Base-by-base conservation (phyloP, 805 yeast genomes). In the Sugiyamaella chiloensis region DNA sequence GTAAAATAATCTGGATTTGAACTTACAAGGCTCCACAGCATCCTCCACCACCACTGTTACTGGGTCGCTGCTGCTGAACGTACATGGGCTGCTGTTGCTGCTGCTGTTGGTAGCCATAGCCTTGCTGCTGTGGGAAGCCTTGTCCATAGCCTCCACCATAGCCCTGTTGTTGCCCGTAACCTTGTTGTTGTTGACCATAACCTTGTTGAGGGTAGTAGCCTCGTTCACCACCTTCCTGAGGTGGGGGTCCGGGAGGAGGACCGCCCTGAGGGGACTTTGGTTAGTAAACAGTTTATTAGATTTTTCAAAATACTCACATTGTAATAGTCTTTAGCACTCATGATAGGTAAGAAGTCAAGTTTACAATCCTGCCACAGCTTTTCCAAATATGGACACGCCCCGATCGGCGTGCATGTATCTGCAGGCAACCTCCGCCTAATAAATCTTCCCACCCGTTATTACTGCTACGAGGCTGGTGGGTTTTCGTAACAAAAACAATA, bases 61-160 rank as follows among this genome's bases (percentile, higher is more conserved):
- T 44, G 20, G 44, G 62, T 36, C 54, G 63, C 48, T 58, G 62
- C 50, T 59, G 61, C 49, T 63, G 67, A 9, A 61, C 67, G 46
- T 65, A 65, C 17, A 62, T 63, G 7, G 67, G 68, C 60, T 63
- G 67, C 51, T 59, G 67, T 56, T 64, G 67, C 39, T 57, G 55
- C 20, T 34, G 20, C 6, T 16, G 6, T 14, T 16, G 11, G 20
- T 21, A 19, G 46, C 52, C 50, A 30, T 53, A 52, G 44, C 30
- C 40, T 20, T 46, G 53, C 30, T 48, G 52, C 26, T 48, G 54
- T 14, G 37, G 49, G 34, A 45, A 48, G 24, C 49, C 47, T 7
- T 20, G 30, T 30, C 40, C 42, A 37, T 48, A 42, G 5, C 49
- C 51, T 21, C 51, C 43, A 14, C 37, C 24, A 14, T 37, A 41